phyloP scores from a whole-genome alignment of 352 stramenopile species.

The Pythium periplocum region DNA sequence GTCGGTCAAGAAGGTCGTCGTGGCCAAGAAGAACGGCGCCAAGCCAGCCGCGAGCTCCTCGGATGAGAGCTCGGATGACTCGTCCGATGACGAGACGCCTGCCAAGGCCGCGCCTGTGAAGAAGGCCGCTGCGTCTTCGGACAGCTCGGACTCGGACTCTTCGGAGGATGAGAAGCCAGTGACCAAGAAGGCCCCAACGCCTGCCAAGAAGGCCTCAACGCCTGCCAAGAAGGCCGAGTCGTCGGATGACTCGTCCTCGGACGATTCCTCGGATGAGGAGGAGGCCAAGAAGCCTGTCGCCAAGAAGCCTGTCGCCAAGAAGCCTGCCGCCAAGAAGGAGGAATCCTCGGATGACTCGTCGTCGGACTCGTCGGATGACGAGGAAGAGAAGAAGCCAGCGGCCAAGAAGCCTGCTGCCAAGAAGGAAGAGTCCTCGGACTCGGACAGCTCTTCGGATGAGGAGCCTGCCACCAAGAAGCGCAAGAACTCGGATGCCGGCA shows the following conservation, averaged over 20 bases:
- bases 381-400: constrained; percentile 13
- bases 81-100: neutral
- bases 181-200: constrained; percentile 33
- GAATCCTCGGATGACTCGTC: constrained; percentile 22
- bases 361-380: constrained; percentile 23
- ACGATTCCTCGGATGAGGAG: constrained; percentile 37
- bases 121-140: constrained; percentile 2
- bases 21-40: constrained; percentile 27
- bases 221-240: constrained; percentile 58
- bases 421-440: constrained; percentile 23
- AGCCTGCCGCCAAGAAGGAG: constrained; percentile 19
- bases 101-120: no score
- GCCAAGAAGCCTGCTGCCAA: constrained; percentile 32
- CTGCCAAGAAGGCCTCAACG: constrained; percentile 56
- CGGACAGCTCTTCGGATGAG: constrained; percentile 34
- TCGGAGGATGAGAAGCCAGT: constrained; percentile 20
- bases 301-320: constrained; percentile 29
- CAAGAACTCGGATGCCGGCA: constrained; percentile 13
- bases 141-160: constrained; percentile 41
- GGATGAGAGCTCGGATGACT: constrained; percentile 24
- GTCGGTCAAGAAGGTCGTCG: constrained; percentile 31
- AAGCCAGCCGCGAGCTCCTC: constrained; percentile 10
- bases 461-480: constrained; percentile 22
- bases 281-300: constrained; percentile 5
- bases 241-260: constrained; percentile 32